Evolutionary conservation across 148 eudicot species (phyloP).

Genomic region (Arbutus unedo): DNA sequence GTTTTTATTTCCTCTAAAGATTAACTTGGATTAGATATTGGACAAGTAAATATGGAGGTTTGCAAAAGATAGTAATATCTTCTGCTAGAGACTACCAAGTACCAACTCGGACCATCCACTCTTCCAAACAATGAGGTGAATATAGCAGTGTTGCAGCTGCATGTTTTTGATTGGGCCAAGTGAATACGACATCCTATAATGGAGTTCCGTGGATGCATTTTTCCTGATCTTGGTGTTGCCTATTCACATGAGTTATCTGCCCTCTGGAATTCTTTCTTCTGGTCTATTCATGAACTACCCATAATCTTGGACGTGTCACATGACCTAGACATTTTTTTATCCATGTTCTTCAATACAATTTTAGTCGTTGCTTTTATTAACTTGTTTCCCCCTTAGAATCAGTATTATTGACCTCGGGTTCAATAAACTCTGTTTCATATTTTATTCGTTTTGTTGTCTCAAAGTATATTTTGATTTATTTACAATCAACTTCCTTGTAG

Average conservation of each 20-base stretch:
- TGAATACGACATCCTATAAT: not conserved
- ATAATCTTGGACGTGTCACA: not conserved
- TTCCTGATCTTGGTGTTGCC: not conserved
- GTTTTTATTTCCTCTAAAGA: not conserved
- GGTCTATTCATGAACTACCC: not conserved
- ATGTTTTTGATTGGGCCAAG: not conserved
- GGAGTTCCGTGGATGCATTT: not conserved
- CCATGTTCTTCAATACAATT: not conserved
- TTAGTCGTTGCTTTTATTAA: not conserved
- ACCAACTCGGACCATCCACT: not conserved
- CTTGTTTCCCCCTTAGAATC: not conserved
- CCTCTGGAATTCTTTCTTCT: not conserved
- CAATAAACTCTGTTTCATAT: not conserved
- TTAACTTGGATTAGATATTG: not conserved
- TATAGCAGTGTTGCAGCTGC: not conserved
- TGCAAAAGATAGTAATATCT: not conserved
- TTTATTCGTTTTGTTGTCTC: not conserved
- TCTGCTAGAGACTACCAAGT: not conserved
- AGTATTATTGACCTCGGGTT: not conserved
- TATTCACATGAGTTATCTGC: not conserved
- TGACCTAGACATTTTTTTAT: not conserved
- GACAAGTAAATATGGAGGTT: not conserved
- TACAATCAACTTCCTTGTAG: constrained; percentile 31
- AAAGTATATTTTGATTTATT: not conserved
- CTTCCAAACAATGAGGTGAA: not conserved